A percentile compares a stretch with the other conserved stretches of the same genome.
phyloP scores from a whole-genome alignment of 208 protist genomes.

The Wallacemonas sp. region DNA sequence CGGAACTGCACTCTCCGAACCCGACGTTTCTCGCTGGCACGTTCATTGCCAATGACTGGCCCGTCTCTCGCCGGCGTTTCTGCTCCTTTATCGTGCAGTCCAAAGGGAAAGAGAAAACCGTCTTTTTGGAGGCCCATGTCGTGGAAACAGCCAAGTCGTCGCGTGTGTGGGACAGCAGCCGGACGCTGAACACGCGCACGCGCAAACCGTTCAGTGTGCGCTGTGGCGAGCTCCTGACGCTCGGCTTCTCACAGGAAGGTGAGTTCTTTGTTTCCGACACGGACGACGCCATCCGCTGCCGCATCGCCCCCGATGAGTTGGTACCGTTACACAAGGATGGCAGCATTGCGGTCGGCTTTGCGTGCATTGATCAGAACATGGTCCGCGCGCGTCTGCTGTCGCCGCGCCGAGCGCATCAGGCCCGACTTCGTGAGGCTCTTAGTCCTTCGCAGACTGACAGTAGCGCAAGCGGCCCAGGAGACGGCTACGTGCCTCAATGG shows the following conservation, averaged over 20 bases:
- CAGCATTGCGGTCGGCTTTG: constrained; percentile 45
- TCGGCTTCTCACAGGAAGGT: constrained; percentile 72
- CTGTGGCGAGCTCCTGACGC: constrained; percentile 67
- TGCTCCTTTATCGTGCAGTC: constrained; percentile 64
- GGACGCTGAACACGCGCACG: constrained; percentile 26
- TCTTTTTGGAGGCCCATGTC: constrained; percentile 81
- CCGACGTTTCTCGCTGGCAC: constrained; percentile 45
- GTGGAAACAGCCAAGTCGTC: constrained; percentile 19
- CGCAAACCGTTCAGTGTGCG: constrained; percentile 64
- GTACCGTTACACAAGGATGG: constrained; percentile 13
- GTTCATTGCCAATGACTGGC: constrained; percentile 32
- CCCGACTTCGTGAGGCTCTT: constrained; percentile 3
- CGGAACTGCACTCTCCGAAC: constrained; percentile 41
- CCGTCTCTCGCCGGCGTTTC: constrained; percentile 43
- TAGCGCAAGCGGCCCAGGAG: constrained; percentile 4
- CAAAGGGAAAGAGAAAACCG: constrained; percentile 53
- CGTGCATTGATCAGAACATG: constrained; percentile 52
- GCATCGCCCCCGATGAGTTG: constrained; percentile 51
- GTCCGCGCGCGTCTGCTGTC: constrained; percentile 39
- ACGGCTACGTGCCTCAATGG: constrained; percentile 65
- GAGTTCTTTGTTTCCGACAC: constrained; percentile 84
- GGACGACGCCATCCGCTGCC: constrained; percentile 76
- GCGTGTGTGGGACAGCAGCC: constrained; percentile 19
- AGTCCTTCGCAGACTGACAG: background rate
- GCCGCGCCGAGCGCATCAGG: constrained; percentile 28